Base-by-base conservation (phyloP, 2,329 filamentous ascomycete species). In the Capronia epimyces region DNA sequence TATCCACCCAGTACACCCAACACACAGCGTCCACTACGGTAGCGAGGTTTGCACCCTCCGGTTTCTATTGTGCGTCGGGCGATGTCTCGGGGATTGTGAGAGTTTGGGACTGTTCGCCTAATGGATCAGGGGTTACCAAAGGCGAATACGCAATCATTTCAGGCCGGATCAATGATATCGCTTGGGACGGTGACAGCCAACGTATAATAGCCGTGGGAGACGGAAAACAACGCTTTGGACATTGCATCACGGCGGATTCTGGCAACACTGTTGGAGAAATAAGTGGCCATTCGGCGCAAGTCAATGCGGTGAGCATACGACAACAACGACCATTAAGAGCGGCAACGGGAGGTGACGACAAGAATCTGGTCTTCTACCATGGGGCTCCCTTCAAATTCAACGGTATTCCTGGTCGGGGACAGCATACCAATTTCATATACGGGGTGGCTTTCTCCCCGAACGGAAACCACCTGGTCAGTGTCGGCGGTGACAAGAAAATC, bases 241-340 rank as follows among this genome's bases (percentile, higher is more conserved):
- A 91, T 68, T 95, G 89, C 74, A 89, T 97, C 66, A 96, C 89
- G 22, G 88, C 87, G 60, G 93, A 97, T 71, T 94, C 88, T 65
- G 93, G 93, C 58, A 98, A 98, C 73, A 90, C 84, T 43, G 90
- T 97, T 15, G 93, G 93, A 52, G 91, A 97, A 71, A 87, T 98
- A 59, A 86, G 83, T 46, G 93, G 93, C 1, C 93, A 98, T 71
- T 90, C 86, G 60, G 87, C 89, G 63, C 81, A 86, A 61, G 85
- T 97, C 75, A 98, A 98, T 67, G 81, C 85, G 16, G 90, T 97
- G 25, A 86, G 89, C 27, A 86, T 98, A 66, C 84, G 89, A 62
- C 84, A 90, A 65, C 88, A 94, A 71, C 78, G 93, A 21, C 93
- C 93, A n/a, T 76, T 97, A 53, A 80, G 91, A 54, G 93, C 93